Conservation (phyloP, 1,139 yeast species). For the Casaregolazyma suthepensis region DNA sequence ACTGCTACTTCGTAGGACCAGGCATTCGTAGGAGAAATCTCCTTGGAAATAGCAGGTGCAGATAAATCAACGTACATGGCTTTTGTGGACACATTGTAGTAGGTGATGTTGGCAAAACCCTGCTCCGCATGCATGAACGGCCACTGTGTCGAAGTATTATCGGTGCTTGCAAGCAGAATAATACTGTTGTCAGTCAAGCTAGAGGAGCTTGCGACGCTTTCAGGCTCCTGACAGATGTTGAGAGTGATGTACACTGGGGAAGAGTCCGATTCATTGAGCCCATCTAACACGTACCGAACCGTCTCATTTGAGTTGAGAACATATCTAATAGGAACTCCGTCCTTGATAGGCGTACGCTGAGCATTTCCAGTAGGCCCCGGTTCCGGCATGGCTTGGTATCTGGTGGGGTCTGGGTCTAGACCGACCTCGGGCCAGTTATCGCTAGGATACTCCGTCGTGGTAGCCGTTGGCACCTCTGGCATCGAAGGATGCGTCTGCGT, state of each 20-base stretch:
- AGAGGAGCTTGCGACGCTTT: neutral
- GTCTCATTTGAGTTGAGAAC: constrained; percentile 26
- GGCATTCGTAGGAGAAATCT: constrained; percentile 11
- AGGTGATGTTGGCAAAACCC: constrained; percentile 27
- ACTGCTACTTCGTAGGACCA: constrained; percentile 59
- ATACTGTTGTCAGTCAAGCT: constrained; percentile 4
- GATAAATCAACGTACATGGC: constrained; percentile 17
- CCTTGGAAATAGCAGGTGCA: constrained; percentile 17
- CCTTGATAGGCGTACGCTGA: constrained; percentile 18
- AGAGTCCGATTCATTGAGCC: constrained; percentile 2
- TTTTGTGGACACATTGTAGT: constrained; percentile 12
- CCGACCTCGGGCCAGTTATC: constrained; percentile 4
- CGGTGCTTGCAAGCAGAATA: constrained; percentile 15
- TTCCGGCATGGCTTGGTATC: neutral
- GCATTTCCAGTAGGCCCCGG: neutral
- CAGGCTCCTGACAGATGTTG: constrained; percentile 18
- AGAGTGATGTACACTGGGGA: constrained; percentile 18
- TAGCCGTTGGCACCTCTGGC: neutral
- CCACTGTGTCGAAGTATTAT: constrained; percentile 3
- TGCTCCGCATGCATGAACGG: constrained; percentile 12
- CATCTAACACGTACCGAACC: constrained; percentile 22
- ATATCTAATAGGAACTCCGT: constrained; percentile 21
- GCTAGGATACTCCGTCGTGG: neutral
- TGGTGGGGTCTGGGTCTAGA: constrained; percentile 1
- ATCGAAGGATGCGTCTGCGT: neutral